Percentiles rank a stretch among this genome's conserved stretches.
phyloP scores from a whole-genome alignment of 495 filamentous ascomycete species.

The Chlorociboria aeruginascens region DNA sequence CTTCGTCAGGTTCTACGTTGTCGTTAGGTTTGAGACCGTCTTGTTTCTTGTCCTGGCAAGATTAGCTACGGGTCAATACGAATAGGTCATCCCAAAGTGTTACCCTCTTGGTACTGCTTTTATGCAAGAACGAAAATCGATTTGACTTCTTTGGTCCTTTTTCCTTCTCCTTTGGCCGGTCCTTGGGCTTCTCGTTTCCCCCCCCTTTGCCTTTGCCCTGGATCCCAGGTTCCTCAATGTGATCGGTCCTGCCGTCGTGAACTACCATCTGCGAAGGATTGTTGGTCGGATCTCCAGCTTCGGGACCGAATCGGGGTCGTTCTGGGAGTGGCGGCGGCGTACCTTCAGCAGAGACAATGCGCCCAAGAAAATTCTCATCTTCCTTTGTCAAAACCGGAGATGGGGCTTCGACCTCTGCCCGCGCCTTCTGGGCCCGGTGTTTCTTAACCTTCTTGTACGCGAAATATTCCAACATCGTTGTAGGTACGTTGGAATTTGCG shows the following conservation, averaged over 20 bases:
- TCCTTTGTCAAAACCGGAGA: conserved; percentile 17
- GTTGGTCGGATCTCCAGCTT: conserved; percentile 11
- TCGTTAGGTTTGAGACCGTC: not conserved
- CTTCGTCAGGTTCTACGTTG: conserved; percentile 22
- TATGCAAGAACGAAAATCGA: conserved; percentile 14
- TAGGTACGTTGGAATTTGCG: not conserved
- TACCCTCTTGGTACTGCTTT: conserved; percentile 14
- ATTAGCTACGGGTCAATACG: not conserved
- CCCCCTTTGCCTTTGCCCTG: conserved; percentile 12
- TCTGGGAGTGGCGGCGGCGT: conserved; percentile 18
- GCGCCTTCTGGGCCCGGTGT: conserved; percentile 28
- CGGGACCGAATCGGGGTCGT: conserved; percentile 8
- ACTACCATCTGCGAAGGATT: conserved; percentile 12
- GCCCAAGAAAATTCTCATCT: conserved; percentile 18
- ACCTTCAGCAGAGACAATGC: conserved; percentile 18
- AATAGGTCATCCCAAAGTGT: not conserved
- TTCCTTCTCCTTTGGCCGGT: not conserved
- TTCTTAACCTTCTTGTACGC: conserved; percentile 38
- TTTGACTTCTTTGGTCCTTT: conserved; percentile 6
- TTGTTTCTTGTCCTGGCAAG: conserved; percentile 2
- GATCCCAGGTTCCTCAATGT: not conserved
- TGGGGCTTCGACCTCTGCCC: conserved; percentile 9
- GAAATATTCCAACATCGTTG: conserved; percentile 33
- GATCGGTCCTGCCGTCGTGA: conserved; percentile 3
- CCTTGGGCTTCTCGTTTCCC: conserved; percentile 6